Conservation (phyloP, 2,329 filamentous ascomycete species). For the Fusarium sp. region DNA sequence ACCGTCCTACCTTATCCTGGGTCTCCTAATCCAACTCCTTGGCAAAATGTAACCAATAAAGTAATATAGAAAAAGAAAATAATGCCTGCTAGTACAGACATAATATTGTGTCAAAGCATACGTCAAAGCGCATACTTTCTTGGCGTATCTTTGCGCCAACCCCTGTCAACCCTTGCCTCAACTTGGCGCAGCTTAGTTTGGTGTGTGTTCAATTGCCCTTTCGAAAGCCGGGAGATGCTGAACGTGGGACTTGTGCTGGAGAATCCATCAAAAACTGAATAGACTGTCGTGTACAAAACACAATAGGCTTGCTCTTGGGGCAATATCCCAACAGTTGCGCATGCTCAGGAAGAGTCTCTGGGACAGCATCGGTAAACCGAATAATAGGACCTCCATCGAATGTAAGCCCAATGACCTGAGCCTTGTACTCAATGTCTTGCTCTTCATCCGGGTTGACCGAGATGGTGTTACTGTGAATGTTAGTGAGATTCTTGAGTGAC, state of each 20-base stretch:
- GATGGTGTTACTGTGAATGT: slow-evolving; percentile 54
- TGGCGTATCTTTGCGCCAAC: background rate
- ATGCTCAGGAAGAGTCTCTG: slow-evolving; percentile 49
- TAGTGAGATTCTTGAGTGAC: slow-evolving; percentile 12
- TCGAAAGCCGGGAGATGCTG: slow-evolving; percentile 19
- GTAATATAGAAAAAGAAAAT: background rate
- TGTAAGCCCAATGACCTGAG: slow-evolving; percentile 60
- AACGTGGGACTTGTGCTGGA: slow-evolving; percentile 18
- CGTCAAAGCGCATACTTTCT: slow-evolving; percentile 24
- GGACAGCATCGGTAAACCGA: slow-evolving; percentile 55
- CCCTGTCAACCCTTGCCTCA: slow-evolving; percentile 12
- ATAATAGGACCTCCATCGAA: slow-evolving; percentile 61
- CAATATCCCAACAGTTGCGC: slow-evolving; percentile 55
- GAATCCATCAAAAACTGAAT: slow-evolving; percentile 51
- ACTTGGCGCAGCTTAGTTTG: background rate
- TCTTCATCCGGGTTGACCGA: slow-evolving; percentile 52
- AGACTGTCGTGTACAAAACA: slow-evolving; percentile 54
- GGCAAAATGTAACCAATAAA: background rate
- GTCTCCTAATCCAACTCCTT: slow-evolving; percentile 1
- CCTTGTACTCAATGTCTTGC: slow-evolving; percentile 50
- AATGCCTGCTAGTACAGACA: slow-evolving; percentile 4
- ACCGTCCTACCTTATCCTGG: background rate
- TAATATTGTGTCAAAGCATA: background rate
- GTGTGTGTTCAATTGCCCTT: slow-evolving; percentile 16
- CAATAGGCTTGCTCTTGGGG: slow-evolving; percentile 53